These are phyloP conservation scores for Selaginella moellendorffii DNA, from an alignment of 75 land plant genomes.

Conservation along the genomic window DNA sequence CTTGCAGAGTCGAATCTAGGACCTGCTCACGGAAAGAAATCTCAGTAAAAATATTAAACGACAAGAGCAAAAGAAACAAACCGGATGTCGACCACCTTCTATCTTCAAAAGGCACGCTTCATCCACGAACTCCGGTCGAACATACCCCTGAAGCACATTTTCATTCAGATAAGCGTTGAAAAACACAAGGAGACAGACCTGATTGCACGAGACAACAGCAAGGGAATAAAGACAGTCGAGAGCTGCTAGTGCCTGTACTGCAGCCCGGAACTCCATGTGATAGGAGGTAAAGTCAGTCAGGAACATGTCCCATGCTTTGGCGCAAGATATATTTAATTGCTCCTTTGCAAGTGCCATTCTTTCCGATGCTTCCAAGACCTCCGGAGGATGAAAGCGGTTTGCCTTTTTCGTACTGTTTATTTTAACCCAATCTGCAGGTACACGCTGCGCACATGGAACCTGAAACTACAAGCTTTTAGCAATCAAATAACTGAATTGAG, in stretches of 20 bases:
- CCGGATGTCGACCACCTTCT: constrained; percentile 80
- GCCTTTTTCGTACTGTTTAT: constrained; percentile 79
- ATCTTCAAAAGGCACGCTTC: constrained; percentile 57
- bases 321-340: constrained; percentile 46
- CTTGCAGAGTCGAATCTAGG: constrained; percentile 58
- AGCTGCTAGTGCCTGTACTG: constrained; percentile 81
- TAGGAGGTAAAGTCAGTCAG: constrained; percentile 45
- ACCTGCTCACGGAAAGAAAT: constrained; percentile 46
- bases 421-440: constrained; percentile 73
- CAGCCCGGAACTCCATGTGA: constrained; percentile 70
- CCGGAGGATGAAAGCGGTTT: constrained; percentile 83
- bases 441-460: constrained; percentile 49
- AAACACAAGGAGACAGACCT: constrained; percentile 25
- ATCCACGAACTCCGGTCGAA: constrained; percentile 56
- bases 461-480: constrained; percentile 16
- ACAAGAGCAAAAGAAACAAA: constrained; percentile 18
- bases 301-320: constrained; percentile 58
- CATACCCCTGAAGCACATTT: constrained; percentile 45
- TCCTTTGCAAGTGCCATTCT: constrained; percentile 64
- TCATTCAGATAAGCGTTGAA: not conserved
- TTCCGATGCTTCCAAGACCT: constrained; percentile 63
- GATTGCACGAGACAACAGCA: constrained; percentile 68
- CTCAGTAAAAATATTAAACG: not conserved
- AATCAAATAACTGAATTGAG: not conserved
- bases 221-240: constrained; percentile 86